Evolutionary conservation across 495 filamentous ascomycete species (phyloP).

Genomic region (Daldinia decipiens): DNA sequence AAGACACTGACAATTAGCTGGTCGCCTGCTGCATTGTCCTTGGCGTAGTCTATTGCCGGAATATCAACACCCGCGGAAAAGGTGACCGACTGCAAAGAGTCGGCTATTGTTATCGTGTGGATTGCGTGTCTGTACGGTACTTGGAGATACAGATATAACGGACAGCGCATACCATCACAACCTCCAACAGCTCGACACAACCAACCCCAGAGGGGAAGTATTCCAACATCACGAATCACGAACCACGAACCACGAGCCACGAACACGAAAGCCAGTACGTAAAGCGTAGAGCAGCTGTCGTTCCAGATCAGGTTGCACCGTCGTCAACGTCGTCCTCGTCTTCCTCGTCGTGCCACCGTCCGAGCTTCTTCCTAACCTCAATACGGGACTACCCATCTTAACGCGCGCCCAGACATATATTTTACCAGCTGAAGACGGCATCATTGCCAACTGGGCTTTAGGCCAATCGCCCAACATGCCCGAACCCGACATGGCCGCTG

Average conservation of each 20-base stretch:
- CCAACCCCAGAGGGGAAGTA: constrained; percentile 33
- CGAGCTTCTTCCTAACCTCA: constrained; percentile 18
- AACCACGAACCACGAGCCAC: constrained; percentile 22
- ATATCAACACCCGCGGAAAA: constrained; percentile 33
- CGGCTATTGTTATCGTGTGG: constrained; percentile 36
- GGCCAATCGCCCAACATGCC: constrained; percentile 53
- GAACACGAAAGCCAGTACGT: constrained; percentile 39
- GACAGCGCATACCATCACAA: constrained; percentile 36
- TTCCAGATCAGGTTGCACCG: constrained; percentile 36
- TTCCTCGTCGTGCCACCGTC: constrained; percentile 28
- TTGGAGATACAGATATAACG: constrained; percentile 37
- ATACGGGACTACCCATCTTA: constrained; percentile 23
- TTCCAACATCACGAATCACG: constrained; percentile 30
- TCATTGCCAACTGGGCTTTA: constrained; percentile 17
- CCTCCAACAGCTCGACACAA: constrained; percentile 23
- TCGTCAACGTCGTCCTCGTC: constrained; percentile 13
- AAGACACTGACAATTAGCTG: constrained; percentile 14
- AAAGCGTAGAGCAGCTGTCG: constrained; percentile 31
- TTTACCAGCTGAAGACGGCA: constrained; percentile 7
- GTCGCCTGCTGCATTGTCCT: constrained; percentile 25
- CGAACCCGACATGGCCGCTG: constrained; percentile 51
- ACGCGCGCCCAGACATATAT: constrained; percentile 38
- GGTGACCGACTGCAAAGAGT: constrained; percentile 28
- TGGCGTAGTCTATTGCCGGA: constrained; percentile 36
- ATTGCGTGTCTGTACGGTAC: constrained; percentile 41